Evolutionary conservation across 352 stramenopile species (phyloP), one percentile per base, ranked within the genome.

Genomic region (Stephanocyclus meneghinianus): DNA sequence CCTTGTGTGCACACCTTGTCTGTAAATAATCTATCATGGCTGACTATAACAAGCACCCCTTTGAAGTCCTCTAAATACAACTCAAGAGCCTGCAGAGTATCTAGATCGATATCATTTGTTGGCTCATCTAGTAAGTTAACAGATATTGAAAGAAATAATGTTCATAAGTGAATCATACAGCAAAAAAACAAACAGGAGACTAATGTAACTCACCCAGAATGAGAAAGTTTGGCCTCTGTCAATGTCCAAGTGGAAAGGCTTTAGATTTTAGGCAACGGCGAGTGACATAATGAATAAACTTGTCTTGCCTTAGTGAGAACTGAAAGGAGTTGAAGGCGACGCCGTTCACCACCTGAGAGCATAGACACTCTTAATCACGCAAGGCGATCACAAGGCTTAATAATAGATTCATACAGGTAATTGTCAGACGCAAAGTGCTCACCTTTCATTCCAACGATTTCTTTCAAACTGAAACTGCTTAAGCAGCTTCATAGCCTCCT

Each of bases 21-120:
- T 40, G 84, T 88, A 82, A 99, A 99, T 76, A 97, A 97, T 29
- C 96, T 93, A 91, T 99, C 97, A 88, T 99, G 97, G 65, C 94
- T 98, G 15, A 99, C 95, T 65, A 99, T 92, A 48, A 99, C 90
- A 9, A 98, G 91, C 60, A 97, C 96, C 26, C 97, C 97, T 83
- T 97, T 95, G 91, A 96, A 99, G 32, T 95, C 93, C 53, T 95
- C 91, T 53, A 99, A 84, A 47, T 96, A 97, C 32, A 94, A 92
- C 75, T 98, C 97, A 9, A 95, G 53, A 1, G 89, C 87, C 45
- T 75, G 66, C 8, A 95, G 64, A 44, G 89, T 95, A 73, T 91
- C 81, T 13, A 95, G 64, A 80, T 89, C 83, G 21, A 89, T 45
- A 65, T 89, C 83, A 66, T 89, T 89, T 10, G 80, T 87, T n/a